Conservation (phyloP, 176 grass and related monocot species). For the Lolium perenne region DNA sequence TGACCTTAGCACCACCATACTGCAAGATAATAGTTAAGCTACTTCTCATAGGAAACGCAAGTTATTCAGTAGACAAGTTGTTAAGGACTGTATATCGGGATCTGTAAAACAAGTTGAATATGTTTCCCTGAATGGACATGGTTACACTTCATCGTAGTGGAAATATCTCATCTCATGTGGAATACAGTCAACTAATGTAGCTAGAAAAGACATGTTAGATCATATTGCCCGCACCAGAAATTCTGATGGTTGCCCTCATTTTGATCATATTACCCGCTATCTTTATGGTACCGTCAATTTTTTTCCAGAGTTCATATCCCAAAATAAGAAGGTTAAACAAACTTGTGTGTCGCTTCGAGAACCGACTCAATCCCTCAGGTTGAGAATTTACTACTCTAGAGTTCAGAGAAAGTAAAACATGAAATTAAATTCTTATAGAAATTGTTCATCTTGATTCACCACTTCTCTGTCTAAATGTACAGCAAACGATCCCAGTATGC, state of each 20-base stretch:
- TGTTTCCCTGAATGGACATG: neutral
- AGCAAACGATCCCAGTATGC: neutral
- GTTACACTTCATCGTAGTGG: neutral
- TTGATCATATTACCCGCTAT: neutral
- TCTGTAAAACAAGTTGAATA: neutral
- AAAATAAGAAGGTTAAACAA: neutral
- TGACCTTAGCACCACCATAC: neutral
- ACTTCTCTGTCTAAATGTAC: neutral
- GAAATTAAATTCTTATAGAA: neutral
- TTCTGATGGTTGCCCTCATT: neutral
- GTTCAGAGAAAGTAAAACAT: neutral
- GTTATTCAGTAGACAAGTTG: neutral
- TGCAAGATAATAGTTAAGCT: neutral
- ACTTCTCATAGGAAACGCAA: neutral
- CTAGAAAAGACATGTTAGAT: neutral
- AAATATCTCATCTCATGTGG: neutral
- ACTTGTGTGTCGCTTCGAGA: too few relatives aligned
- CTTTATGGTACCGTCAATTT: neutral
- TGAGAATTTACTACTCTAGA: neutral
- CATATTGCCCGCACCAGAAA: neutral
- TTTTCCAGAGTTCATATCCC: neutral
- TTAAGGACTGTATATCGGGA: neutral
- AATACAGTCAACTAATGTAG: neutral
- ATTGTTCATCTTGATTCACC: neutral
- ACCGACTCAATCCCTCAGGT: neutral